Percentiles rank a stretch among this genome's conserved stretches.
These are phyloP conservation scores for Cercospora janseana DNA, from an alignment of 2,329 filamentous ascomycete genomes.

Conservation along the genomic window DNA sequence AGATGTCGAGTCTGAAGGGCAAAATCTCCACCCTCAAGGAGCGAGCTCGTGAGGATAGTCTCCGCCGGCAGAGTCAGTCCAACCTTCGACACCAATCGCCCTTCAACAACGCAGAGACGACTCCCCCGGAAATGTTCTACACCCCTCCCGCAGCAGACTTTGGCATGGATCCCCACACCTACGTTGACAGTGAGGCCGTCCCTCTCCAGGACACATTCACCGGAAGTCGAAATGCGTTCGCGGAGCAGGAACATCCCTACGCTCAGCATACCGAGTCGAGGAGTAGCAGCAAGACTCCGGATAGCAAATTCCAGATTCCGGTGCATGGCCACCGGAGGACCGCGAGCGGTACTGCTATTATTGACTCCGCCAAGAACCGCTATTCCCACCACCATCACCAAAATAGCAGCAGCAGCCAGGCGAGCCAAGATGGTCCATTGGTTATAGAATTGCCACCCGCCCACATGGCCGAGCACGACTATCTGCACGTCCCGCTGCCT, in stretches of 20 bases:
- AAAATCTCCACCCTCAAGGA: constrained; percentile 79
- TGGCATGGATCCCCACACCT: constrained; percentile 6
- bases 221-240: constrained; percentile 7
- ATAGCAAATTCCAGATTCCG: constrained; percentile 20
- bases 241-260: constrained; percentile 2
- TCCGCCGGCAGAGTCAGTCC: constrained; percentile 74
- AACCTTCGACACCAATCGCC: constrained; percentile 70
- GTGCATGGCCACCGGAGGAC: constrained; percentile 28
- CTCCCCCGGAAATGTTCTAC: constrained; percentile 36
- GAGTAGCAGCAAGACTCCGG: constrained; percentile 19
- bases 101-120: constrained; percentile 63
- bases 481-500: constrained; percentile 24
- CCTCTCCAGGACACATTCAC: neutral
- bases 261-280: constrained; percentile 21
- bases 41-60: constrained; percentile 72
- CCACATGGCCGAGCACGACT: constrained; percentile 19
- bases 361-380: constrained; percentile 28
- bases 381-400: constrained; percentile 31
- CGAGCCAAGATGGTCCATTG: constrained; percentile 1
- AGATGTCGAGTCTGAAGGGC: constrained; percentile 81
- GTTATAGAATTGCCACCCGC: constrained; percentile 12
- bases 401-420: constrained; percentile 19
- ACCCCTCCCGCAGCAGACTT: constrained; percentile 2
- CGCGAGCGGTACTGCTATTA: constrained; percentile 29
- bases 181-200: constrained; percentile 11